Percentiles rank a stretch among this genome's conserved stretches.
Conservation (phyloP, 257 asterid genomes). For the Phtheirospermum japonicum region DNA sequence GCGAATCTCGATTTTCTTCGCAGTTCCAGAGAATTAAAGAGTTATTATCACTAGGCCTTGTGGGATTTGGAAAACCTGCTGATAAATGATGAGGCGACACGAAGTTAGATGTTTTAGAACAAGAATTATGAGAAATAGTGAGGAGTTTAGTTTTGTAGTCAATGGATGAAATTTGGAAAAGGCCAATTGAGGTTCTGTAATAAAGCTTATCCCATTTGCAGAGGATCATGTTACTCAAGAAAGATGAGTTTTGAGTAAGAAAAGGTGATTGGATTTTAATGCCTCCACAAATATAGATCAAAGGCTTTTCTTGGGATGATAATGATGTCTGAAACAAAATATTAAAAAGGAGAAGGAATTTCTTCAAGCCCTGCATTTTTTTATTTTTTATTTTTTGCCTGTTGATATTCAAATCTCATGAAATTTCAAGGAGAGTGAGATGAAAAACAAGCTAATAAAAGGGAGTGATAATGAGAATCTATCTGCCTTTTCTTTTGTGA, state of each 20-base stretch:
- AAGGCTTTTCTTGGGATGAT: constrained; percentile 32
- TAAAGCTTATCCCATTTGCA: constrained; percentile 49
- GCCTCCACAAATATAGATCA: constrained; percentile 33
- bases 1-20: no score
- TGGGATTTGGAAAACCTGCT: constrained; percentile 48
- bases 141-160: constrained; percentile 40
- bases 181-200: constrained; percentile 50
- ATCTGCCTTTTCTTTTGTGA: no score
- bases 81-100: constrained; percentile 37
- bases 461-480: no score
- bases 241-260: constrained; percentile 27
- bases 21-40: no score
- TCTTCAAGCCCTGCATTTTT: constrained; percentile 40
- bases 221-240: constrained; percentile 34
- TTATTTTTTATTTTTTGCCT: constrained; percentile 3
- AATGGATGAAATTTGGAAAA: constrained; percentile 41
- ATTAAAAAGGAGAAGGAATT: constrained; percentile 32
- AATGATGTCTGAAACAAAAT: not conserved
- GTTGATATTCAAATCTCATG: constrained; percentile 15
- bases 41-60: no score
- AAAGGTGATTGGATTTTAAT: constrained; percentile 35
- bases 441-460: no score
- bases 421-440: not conserved
- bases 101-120: constrained; percentile 34
- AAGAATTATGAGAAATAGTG: constrained; percentile 38